Percentiles rank a stretch among this genome's conserved stretches.
Evolutionary conservation across 2,329 filamentous ascomycete species (phyloP).

Genomic region (Teratosphaeria destructans): DNA sequence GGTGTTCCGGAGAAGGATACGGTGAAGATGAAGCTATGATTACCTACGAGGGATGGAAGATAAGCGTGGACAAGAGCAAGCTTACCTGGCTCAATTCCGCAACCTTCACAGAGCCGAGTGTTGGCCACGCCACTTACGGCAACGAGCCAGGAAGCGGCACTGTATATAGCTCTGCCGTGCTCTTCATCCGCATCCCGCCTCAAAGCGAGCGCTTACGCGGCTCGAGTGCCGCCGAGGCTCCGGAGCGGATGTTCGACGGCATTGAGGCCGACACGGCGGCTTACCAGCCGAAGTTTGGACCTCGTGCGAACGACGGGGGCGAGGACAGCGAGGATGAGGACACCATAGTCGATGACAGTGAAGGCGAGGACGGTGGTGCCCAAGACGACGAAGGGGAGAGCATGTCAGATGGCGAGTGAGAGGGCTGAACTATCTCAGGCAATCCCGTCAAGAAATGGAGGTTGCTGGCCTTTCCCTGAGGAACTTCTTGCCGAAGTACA

Average conservation of each 20-base stretch:
- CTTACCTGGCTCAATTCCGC: background rate
- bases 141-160: background rate
- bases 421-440: too few relatives aligned
- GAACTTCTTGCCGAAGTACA: too few relatives aligned
- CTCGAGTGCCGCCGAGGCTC: background rate
- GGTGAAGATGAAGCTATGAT: background rate
- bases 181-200: background rate
- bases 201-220: background rate
- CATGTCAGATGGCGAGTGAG: background rate
- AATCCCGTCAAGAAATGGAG: background rate
- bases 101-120: background rate
- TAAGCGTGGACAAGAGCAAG: background rate
- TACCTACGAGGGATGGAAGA: background rate
- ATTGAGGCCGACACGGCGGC: background rate
- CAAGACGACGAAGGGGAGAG: background rate
- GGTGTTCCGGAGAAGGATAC: background rate
- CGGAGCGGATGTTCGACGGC: background rate
- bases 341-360: background rate
- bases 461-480: background rate
- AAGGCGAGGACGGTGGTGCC: background rate
- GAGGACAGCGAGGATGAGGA: background rate
- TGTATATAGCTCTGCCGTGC: background rate
- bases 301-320: background rate
- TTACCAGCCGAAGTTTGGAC: background rate
- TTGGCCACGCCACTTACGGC: background rate